Percentiles rank a stretch among this genome's conserved stretches.
These are phyloP conservation scores for Schoenoplectus tabernaemontani DNA, from an alignment of 202 grass and related monocot species.

Conservation along the genomic window DNA sequence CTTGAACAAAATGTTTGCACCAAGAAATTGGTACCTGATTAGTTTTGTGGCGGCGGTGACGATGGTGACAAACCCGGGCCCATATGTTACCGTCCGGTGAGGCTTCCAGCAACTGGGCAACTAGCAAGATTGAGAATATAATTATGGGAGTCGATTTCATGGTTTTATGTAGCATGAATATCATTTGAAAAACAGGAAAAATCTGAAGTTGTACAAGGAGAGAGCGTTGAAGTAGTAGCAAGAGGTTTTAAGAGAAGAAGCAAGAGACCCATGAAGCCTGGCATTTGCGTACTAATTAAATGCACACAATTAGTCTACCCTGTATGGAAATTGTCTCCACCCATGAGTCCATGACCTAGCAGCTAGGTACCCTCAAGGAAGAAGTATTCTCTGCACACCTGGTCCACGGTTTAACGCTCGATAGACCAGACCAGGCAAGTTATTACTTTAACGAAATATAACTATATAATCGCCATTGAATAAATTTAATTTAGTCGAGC, in stretches of 20 bases:
- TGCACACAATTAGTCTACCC: background rate
- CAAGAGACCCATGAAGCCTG: too few species aligned
- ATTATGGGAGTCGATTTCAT: background rate
- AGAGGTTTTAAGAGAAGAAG: too few species aligned
- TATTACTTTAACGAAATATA: too few species aligned
- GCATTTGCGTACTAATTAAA: too few species aligned
- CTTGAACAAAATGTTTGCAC: slow-evolving; percentile 41
- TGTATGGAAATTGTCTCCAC: background rate
- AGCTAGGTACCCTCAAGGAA: background rate
- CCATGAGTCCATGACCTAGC: background rate
- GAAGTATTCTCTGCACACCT: too few species aligned
- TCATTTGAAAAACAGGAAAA: background rate
- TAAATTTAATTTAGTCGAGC: too few species aligned
- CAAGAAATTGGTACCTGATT: slow-evolving; percentile 8
- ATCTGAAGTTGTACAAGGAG: background rate
- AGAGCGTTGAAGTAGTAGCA: background rate
- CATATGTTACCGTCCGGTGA: slow-evolving; percentile 12
- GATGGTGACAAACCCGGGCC: slow-evolving; percentile 20
- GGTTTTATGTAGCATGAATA: background rate
- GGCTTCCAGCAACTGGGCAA: slow-evolving; percentile 30
- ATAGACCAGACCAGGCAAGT: background rate
- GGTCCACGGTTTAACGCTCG: too few species aligned
- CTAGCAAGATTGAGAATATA: slow-evolving; percentile 30
- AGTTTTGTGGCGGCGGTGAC: slow-evolving; percentile 24
- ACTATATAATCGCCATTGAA: too few species aligned